A percentile compares a stretch with the other conserved stretches of the same genome.
These are phyloP conservation scores for Teratosphaeria nubilosa DNA, from an alignment of 2,329 filamentous ascomycete species.

Conservation along the genomic window DNA sequence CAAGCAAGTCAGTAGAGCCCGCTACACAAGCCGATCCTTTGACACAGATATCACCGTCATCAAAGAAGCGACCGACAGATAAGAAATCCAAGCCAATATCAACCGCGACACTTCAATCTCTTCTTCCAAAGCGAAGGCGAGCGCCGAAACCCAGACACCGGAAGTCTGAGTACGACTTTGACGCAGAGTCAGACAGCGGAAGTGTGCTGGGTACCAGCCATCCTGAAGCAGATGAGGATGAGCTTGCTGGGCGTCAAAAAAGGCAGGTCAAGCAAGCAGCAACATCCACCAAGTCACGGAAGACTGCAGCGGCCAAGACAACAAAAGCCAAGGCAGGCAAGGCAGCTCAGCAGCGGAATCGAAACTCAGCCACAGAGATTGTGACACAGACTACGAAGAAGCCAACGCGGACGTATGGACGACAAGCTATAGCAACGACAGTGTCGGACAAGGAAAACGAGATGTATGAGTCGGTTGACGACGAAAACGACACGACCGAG, in stretches of 20 bases:
- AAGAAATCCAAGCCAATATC: conserved; percentile 23
- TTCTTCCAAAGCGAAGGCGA: conserved; percentile 34
- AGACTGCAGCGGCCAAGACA: conserved; percentile 4
- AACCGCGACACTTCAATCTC: conserved; percentile 34
- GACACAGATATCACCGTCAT: conserved; percentile 3
- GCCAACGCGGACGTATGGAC: conserved; percentile 16
- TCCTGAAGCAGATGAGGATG: conserved; percentile 32
- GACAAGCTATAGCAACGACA: conserved; percentile 14
- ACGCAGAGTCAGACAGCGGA: conserved; percentile 26
- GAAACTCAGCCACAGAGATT: conserved; percentile 7
- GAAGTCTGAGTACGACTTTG: conserved; percentile 31
- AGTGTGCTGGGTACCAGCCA: conserved; percentile 14
- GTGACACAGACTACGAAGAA: conserved; percentile 9
- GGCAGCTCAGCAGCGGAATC: conserved; percentile 1
- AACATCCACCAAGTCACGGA: conserved; percentile 7
- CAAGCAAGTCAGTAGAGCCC: background rate
- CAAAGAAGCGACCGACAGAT: conserved; percentile 16
- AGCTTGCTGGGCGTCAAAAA: conserved; percentile 21
- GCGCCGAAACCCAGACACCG: conserved; percentile 11
- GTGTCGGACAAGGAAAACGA: conserved; percentile 35
- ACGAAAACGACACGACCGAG: conserved; percentile 14
- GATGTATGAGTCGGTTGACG: conserved; percentile 14
- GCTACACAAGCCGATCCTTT: conserved; percentile 10
- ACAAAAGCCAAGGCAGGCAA: conserved; percentile 9
- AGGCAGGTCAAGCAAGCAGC: conserved; percentile 12